phyloP scores from a whole-genome alignment of 352 stramenopile species.

The Globisporangium mamillatum region DNA sequence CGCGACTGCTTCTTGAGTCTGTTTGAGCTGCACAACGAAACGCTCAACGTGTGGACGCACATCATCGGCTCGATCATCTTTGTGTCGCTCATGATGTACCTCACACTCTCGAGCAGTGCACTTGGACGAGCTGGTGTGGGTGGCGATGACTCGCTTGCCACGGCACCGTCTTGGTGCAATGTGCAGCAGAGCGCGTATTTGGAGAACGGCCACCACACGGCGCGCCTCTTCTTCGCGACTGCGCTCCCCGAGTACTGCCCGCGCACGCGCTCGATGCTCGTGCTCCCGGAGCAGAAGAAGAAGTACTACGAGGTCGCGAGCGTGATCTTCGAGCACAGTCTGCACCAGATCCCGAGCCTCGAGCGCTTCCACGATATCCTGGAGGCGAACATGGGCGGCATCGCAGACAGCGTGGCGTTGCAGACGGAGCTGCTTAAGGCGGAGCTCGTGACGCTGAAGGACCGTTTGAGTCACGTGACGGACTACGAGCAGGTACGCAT shows the following conservation, averaged over 20 bases:
- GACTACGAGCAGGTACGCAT: slow-evolving; percentile 53
- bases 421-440: slow-evolving; percentile 66
- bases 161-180: slow-evolving; percentile 31
- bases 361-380: slow-evolving; percentile 75
- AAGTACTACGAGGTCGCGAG: slow-evolving; percentile 78
- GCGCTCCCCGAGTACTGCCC: slow-evolving; percentile 42
- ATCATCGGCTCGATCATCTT: slow-evolving; percentile 87
- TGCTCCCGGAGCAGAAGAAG: slow-evolving; percentile 22
- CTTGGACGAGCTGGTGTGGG: slow-evolving; percentile 17
- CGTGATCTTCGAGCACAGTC: slow-evolving; percentile 79
- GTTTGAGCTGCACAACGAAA: slow-evolving; percentile 89
- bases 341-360: slow-evolving; percentile 81
- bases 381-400: slow-evolving; percentile 66
- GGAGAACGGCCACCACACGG: slow-evolving; percentile 44
- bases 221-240: slow-evolving; percentile 40
- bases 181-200: slow-evolving; percentile 35
- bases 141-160: slow-evolving; percentile 14
- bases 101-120: slow-evolving; percentile 54
- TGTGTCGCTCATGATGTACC: slow-evolving; percentile 69
- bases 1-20: slow-evolving; percentile 75
- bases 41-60: slow-evolving; percentile 88
- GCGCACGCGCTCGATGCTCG: slow-evolving; percentile 20
- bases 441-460: slow-evolving; percentile 58
- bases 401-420: slow-evolving; percentile 57
- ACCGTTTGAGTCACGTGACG: slow-evolving; percentile 43